Base-by-base conservation (phyloP, 768 basidiomycete genomes). In the Calocybe gangraenosa region DNA sequence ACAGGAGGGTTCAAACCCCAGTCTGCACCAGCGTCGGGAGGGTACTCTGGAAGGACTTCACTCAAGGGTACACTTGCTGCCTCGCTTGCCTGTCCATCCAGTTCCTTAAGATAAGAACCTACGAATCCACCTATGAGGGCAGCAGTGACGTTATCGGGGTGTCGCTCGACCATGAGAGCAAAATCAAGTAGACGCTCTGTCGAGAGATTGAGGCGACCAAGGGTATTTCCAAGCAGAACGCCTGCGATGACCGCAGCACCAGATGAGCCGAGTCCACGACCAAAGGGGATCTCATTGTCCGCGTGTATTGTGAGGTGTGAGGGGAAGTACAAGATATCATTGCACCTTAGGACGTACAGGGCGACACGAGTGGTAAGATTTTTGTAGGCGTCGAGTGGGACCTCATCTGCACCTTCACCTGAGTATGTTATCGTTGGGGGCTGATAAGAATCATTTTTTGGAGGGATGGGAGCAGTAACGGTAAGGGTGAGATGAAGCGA, bases 211-310 rank as follows among this genome's bases (percentile, higher is more conserved):
- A 98, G 77, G 14, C 76, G 53, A 13, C 89, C 95, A 18, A 98
- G 73, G n/a, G 80, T 74, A 59, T 92, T 78, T 28, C 84, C 96
- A 36, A 99, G 79, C 23, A 95, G 75, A 25, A 96, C 93, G 33
- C 96, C 96, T 1, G 93, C 95, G 57, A 99, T 89, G 57, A 99
- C 96, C n/a, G 96, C 95, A 3, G 96, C 96, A 11, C 95, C 95
- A 0, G 96, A 98, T 0, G 95, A 98, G 38, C 96, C 96, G 40
- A 99, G 75, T 9, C 96, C 96, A 44, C 96, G 87, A 10, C 96
- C 95, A 60, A 99, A 99, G 2, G 96, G 96, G 57, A 99, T 97
- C 65, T 94, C 81, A 65, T 99, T 99, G 64, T 86, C 68, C 30
- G 75, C 84, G 58, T 87, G 82, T 58, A 99, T 82, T 58, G 60